Evolutionary conservation across 1,139 yeast genomes (phyloP), one percentile per base, ranked within the genome.

Genomic region (Lodderomyces margitis): DNA sequence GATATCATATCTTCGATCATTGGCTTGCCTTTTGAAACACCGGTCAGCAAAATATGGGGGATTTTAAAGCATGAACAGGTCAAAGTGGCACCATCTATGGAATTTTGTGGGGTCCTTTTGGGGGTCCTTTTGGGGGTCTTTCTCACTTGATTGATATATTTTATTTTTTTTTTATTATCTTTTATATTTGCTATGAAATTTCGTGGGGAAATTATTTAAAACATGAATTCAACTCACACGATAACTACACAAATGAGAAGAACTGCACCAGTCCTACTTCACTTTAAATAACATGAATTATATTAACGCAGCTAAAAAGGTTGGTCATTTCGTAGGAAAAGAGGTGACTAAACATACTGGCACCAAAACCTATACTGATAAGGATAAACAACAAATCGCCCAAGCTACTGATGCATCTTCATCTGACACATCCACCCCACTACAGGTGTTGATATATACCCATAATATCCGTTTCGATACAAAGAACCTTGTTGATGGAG

Each of bases 391-490:
- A 19, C 11, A 19, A 11, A 24, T 28, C 14, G 39, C 27, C 6
- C 24, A 37, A 37, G 27, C 39, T 9, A 35, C 38, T 5, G 12
- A 16, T 9, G 12, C 27, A 12, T 10, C 11, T 17, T 12, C 32
- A 17, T 6, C 32, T 12, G 27, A 2, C 30, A 9, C 39, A 25
- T 10, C 36, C 2, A 8, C 5, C 3, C 45, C 43, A 17, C 12
- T 36, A 23, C 39, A 36, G 21, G 51, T 58, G 30, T 50, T 55
- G 43, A 45, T 58, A 10, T 52, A 56, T 41, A 52, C 62, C n/a
- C 59, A 59, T 32, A 64, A 64, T 39, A 62, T 64, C 2, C 51
- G 68, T 38, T 52, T 46, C 25, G 61, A 54, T 25, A 51, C 59
- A 11, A 46, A 44, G 11, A 47, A 48, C 6, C 45, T 58, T 27